phyloP scores from a whole-genome alignment of 495 filamentous ascomycete genomes.

The Extremus antarcticus region DNA sequence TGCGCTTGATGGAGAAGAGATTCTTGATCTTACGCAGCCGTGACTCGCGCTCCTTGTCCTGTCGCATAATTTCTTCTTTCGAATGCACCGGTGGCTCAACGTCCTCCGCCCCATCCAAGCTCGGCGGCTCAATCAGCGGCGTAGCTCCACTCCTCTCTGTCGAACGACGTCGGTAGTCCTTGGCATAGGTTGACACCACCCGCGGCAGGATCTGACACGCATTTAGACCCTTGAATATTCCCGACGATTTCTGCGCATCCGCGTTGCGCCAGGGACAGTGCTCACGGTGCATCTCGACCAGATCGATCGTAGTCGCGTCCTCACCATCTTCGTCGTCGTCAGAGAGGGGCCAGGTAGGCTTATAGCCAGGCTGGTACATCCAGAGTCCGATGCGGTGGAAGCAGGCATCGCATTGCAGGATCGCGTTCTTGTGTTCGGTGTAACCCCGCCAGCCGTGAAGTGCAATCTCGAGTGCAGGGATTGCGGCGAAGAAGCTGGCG shows the following conservation, averaged over 20 bases:
- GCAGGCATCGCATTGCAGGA: constrained; percentile 72
- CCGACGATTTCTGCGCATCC: constrained; percentile 22
- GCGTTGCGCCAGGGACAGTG: constrained; percentile 34
- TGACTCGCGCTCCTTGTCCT: constrained; percentile 18
- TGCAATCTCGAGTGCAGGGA: constrained; percentile 56
- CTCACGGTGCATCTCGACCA: constrained; percentile 30
- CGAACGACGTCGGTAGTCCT: constrained; percentile 8
- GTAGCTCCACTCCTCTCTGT: neutral
- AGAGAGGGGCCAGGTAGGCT: constrained; percentile 2
- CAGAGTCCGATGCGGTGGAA: constrained; percentile 84
- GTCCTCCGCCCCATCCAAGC: neutral
- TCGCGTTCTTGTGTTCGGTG: constrained; percentile 48
- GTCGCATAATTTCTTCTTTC: constrained; percentile 8
- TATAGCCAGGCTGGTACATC: constrained; percentile 57
- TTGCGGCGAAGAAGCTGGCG: constrained; percentile 17
- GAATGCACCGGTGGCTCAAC: constrained; percentile 4
- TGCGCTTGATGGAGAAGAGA: constrained; percentile 13
- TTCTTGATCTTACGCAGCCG: constrained; percentile 14
- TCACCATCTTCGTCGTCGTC: constrained; percentile 23
- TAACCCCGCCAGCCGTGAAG: constrained; percentile 79
- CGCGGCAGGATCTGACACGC: constrained; percentile 25
- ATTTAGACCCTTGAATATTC: constrained; percentile 21
- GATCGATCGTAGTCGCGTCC: constrained; percentile 21
- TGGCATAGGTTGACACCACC: constrained; percentile 12
- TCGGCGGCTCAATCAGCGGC: neutral